Evolutionary conservation across 225 moss, liverwort and hornwort genomes (phyloP), one percentile per base, ranked within the genome.

Genomic region (Polytrichum commune): DNA sequence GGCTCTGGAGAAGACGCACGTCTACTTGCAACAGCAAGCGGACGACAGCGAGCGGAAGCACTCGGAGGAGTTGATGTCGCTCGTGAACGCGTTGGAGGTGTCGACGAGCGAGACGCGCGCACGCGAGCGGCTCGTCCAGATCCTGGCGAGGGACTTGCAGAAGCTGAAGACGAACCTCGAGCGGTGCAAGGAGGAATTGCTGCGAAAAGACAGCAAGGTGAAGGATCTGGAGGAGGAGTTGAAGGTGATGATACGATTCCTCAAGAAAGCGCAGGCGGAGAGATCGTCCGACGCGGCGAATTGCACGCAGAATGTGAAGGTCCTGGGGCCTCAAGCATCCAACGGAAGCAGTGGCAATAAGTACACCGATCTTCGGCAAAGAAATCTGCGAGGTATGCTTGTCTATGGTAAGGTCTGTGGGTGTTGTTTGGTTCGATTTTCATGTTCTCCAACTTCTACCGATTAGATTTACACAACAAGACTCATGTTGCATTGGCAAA

Each of bases 21-120:
- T 74, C 19, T 79, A 74, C 76, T 79, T 82, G 82, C 79, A 85
- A 65, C 78, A 85, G 76, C 76, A 79, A 60, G 81, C 73, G 29
- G 67, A 74, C 32, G 67, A 79, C 53, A 66, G 56, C 63, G 79
- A 79, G 66, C 71, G 82, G 29, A 85, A 76, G 74, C 79, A 85
- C 72, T 78, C 73, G 55, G 82, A 82, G 35, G 77, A 79, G 69
- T 72, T 82, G 35, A 82, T 65, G 54, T 57, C 79, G 25, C 79
- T 85, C 25, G 70, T 79, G 69, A 69, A 66, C 30, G 69, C 79
- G 27, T 23, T 85, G 54, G 82, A 85, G 61, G 72, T 77, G 69
- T 79, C 82, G 74, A 77, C 74, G 66, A 58, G 28, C 54, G 85
- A 79, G 62, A 69, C 82, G 60, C 58, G 72, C 35, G 77, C 69